Conservation (phyloP, 2,329 filamentous ascomycete genomes). For the Mycocentrospora acerina region DNA sequence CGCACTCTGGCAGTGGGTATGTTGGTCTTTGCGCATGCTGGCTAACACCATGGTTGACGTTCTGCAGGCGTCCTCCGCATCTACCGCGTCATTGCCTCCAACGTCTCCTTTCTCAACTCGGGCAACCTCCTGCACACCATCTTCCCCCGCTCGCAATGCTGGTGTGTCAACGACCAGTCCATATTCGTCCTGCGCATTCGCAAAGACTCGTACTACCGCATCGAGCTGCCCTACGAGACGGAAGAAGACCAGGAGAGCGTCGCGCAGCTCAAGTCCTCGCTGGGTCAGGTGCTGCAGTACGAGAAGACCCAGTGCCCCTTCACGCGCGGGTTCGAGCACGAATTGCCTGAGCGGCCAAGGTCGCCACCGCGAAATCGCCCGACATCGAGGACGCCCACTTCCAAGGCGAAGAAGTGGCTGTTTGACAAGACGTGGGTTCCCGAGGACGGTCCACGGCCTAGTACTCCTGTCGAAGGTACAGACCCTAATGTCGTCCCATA, state of each 20-base stretch:
- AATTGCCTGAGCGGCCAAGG: conserved; percentile 68
- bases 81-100: conserved; percentile 79
- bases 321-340: conserved; percentile 71
- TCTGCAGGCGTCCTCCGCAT: conserved; percentile 70
- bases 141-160: conserved; percentile 85
- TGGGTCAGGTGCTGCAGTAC: conserved; percentile 75
- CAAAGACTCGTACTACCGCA: conserved; percentile 83
- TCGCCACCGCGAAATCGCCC: conserved; percentile 52
- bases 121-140: conserved; percentile 83
- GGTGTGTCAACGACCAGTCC: conserved; percentile 83
- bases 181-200: conserved; percentile 87
- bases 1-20: conserved; percentile 76
- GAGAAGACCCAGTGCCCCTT: conserved; percentile 90
- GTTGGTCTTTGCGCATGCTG: conserved; percentile 19
- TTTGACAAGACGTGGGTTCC: conserved; percentile 52
- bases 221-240: conserved; percentile 73
- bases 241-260: conserved; percentile 65
- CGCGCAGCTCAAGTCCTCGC: conserved; percentile 66
- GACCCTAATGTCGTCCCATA: conserved; percentile 33
- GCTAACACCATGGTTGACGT: conserved; percentile 6
- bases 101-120: conserved; percentile 82
- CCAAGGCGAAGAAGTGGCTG: conserved; percentile 53
- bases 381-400: conserved; percentile 63
- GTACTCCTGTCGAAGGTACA: conserved; percentile 33
- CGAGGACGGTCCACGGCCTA: conserved; percentile 40